Evolutionary conservation across 305 asterid genomes (phyloP).

Genomic region (Fraxinus albicans): DNA sequence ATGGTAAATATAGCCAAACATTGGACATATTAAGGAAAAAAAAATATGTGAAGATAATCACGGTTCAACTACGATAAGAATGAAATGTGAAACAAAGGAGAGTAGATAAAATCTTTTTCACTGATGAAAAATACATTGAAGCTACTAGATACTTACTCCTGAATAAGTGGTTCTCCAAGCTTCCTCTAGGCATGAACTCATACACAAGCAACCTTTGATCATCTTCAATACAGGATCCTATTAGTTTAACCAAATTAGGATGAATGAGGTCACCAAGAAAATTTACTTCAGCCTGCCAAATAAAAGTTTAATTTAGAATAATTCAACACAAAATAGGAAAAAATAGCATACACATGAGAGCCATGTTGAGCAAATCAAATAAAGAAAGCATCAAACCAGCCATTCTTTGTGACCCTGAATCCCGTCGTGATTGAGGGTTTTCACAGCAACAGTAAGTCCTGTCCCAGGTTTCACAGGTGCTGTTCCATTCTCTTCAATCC

Average conservation of each 20-base stretch:
- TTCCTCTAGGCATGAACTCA: slow-evolving; percentile 80
- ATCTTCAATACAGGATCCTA: slow-evolving; percentile 71
- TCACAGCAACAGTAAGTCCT: slow-evolving; percentile 81
- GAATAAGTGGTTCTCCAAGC: slow-evolving; percentile 74
- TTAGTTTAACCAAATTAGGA: slow-evolving; percentile 65
- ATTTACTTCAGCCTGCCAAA: slow-evolving; percentile 70
- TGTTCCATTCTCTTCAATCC: slow-evolving; percentile 78
- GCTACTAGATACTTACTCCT: slow-evolving; percentile 46
- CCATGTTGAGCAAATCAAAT: neutral
- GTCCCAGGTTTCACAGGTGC: slow-evolving; percentile 80
- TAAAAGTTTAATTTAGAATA: slow-evolving; percentile 17
- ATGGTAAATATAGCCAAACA: neutral
- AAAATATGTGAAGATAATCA: neutral
- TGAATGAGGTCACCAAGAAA: slow-evolving; percentile 69
- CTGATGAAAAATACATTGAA: neutral
- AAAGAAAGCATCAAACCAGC: slow-evolving; percentile 59
- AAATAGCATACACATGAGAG: neutral
- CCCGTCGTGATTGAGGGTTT: slow-evolving; percentile 74
- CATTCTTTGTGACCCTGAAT: slow-evolving; percentile 92
- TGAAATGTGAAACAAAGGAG: neutral
- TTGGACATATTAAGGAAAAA: neutral
- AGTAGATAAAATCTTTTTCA: neutral
- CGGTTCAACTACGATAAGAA: neutral
- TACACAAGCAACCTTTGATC: slow-evolving; percentile 70
- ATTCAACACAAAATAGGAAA: neutral